Percentiles rank a stretch among this genome's conserved stretches.
Evolutionary conservation across 352 stramenopile genomes (phyloP).

Genomic region (Phytophthora capsici): DNA sequence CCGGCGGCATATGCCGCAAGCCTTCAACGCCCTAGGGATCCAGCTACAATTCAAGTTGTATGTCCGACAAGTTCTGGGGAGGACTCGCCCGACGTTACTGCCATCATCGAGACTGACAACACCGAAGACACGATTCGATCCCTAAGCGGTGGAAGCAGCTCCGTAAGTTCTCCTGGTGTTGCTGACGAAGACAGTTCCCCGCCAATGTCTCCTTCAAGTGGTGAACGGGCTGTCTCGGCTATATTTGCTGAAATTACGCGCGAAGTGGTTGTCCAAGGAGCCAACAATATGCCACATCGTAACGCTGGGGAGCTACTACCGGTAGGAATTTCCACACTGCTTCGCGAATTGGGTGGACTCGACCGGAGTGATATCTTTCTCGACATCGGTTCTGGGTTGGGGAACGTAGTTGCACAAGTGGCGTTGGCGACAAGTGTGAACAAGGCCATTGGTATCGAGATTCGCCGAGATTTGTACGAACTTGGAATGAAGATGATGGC

Average conservation of each 20-base stretch:
- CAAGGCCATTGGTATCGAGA: not conserved
- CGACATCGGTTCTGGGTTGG: not conserved
- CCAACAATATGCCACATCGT: not conserved
- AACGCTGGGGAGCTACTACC: not conserved
- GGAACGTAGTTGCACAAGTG: not conserved
- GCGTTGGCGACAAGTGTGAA: not conserved
- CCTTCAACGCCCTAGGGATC: too few relatives aligned
- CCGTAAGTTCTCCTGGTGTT: too few relatives aligned
- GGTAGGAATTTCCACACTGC: not conserved
- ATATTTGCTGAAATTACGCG: not conserved
- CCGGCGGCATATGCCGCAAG: too few relatives aligned
- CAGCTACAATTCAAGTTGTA: too few relatives aligned
- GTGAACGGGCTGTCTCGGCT: not conserved
- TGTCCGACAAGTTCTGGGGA: too few relatives aligned
- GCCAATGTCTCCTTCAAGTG: not conserved
- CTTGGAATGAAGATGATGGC: too few relatives aligned
- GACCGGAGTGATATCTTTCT: not conserved
- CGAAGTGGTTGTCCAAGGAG: not conserved
- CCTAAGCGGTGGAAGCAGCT: too few relatives aligned
- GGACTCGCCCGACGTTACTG: too few relatives aligned
- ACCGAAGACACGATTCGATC: too few relatives aligned
- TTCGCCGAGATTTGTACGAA: not conserved
- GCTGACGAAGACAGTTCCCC: too few relatives aligned
- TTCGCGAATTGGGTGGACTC: not conserved
- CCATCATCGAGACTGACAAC: too few relatives aligned